Conservation (phyloP, 2,329 filamentous ascomycete genomes). For the Aspergillus neotritici region DNA sequence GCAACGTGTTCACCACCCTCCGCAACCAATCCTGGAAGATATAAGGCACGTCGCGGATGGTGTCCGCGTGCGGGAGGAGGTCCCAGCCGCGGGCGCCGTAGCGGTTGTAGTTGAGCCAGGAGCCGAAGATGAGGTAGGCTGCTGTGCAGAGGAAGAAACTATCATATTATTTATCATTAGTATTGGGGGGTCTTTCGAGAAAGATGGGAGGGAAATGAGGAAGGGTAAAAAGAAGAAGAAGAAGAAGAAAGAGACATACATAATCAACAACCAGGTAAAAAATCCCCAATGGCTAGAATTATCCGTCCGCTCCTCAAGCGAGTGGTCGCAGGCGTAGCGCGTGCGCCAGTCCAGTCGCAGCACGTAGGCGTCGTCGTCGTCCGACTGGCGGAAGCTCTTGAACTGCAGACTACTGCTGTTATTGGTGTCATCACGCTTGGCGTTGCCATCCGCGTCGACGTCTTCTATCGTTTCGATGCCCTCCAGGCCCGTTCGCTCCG, state of each 20-base stretch:
- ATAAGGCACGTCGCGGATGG: constrained; percentile 86
- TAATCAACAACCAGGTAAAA: constrained; percentile 93
- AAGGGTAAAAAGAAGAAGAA: not conserved
- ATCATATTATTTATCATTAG: constrained; percentile 1
- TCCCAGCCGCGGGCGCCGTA: constrained; percentile 96
- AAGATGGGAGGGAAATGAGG: not conserved
- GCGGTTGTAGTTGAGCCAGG: constrained; percentile 97
- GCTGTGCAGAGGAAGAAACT: constrained; percentile 81
- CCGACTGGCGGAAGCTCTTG: constrained; percentile 62
- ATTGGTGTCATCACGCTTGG: constrained; percentile 3
- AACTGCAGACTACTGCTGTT: constrained; percentile 60
- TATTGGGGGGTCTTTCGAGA: not conserved
- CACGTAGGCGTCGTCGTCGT: constrained; percentile 54
- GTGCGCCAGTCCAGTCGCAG: constrained; percentile 79
- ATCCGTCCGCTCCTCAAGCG: constrained; percentile 42
- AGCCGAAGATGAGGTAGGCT: constrained; percentile 92
- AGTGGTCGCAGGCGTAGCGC: constrained; percentile 72
- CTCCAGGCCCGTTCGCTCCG: constrained; percentile 66
- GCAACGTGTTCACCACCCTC: constrained; percentile 73
- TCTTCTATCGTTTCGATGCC: constrained; percentile 26
- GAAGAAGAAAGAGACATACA: constrained; percentile 56
- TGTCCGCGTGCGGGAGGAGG: constrained; percentile 84
- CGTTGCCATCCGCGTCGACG: constrained; percentile 8
- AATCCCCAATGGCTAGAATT: constrained; percentile 70
- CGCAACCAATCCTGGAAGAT: constrained; percentile 82